Evolutionary conservation across 164 flowering plant genomes (phyloP).

Genomic region (Sextonia rubra): DNA sequence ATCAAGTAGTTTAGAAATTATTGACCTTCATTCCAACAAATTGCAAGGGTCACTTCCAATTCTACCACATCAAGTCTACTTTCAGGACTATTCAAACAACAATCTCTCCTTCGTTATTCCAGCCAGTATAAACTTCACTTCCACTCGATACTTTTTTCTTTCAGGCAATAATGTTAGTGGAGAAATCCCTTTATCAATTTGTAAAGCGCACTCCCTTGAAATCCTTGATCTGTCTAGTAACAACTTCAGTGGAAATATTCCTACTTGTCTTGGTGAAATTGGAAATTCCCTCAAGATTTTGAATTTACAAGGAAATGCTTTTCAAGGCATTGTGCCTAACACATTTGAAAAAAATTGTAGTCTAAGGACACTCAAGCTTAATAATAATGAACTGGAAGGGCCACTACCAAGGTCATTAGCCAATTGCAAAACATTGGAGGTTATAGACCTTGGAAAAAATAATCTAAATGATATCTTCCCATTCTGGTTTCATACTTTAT

Average conservation of each 20-base stretch:
- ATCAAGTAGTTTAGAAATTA: not conserved
- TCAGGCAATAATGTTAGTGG: slow-evolving; percentile 38
- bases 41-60: slow-evolving; percentile 30
- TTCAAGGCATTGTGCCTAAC: not conserved
- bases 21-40: slow-evolving; percentile 44
- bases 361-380: not conserved
- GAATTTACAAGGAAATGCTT: not conserved
- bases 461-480: not conserved
- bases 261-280: not conserved
- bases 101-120: slow-evolving; percentile 27
- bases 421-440: not conserved
- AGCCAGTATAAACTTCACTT: slow-evolving; percentile 6
- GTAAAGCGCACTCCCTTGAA: slow-evolving; percentile 29
- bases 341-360: not conserved
- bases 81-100: slow-evolving; percentile 42
- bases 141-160: slow-evolving; percentile 27
- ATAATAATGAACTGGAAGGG: not conserved
- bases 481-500: not conserved
- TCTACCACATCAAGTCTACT: slow-evolving; percentile 12
- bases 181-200: slow-evolving; percentile 41
- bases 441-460: not conserved
- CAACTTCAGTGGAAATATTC: not conserved
- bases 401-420: not conserved
- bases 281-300: not conserved
- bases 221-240: slow-evolving; percentile 42